A percentile compares a stretch with the other conserved stretches of the same genome.
phyloP scores from a whole-genome alignment of 176 grass and related monocot species.

The Dendrocalamus sinicus region DNA sequence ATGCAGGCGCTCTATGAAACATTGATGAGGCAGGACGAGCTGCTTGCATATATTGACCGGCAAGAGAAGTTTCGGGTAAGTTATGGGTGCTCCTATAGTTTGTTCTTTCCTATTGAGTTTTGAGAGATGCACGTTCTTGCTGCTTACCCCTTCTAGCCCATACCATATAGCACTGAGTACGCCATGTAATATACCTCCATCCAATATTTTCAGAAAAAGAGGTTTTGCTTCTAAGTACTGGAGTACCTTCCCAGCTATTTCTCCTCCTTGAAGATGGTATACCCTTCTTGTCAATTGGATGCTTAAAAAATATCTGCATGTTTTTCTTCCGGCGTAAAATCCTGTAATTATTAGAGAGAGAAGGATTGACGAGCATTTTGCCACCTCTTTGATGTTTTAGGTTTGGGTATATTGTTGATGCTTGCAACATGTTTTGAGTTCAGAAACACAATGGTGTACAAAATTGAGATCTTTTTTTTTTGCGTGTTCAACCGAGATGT shows the following conservation, averaged over 20 bases:
- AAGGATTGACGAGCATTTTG: neutral
- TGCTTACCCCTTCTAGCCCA: neutral
- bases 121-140: neutral
- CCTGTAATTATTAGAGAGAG: conserved; percentile 21
- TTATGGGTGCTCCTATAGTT: neutral
- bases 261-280: neutral
- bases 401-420: neutral
- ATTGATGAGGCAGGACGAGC: conserved; percentile 82
- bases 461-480: neutral
- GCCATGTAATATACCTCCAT: neutral
- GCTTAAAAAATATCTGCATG: neutral
- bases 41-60: conserved; percentile 78
- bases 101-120: conserved; percentile 22
- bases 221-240: conserved; percentile 53
- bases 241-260: neutral
- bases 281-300: neutral
- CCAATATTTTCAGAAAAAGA: conserved; percentile 53
- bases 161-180: neutral
- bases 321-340: conserved; percentile 17
- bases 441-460: conserved; percentile 13
- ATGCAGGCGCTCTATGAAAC: conserved; percentile 68
- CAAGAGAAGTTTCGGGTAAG: conserved; percentile 67
- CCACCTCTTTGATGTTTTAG: neutral
- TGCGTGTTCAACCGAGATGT: neutral
- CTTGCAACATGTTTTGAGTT: conserved; percentile 7